Conservation (phyloP, 2,329 filamentous ascomycete genomes). For the Pseudocercospora crystallina region DNA sequence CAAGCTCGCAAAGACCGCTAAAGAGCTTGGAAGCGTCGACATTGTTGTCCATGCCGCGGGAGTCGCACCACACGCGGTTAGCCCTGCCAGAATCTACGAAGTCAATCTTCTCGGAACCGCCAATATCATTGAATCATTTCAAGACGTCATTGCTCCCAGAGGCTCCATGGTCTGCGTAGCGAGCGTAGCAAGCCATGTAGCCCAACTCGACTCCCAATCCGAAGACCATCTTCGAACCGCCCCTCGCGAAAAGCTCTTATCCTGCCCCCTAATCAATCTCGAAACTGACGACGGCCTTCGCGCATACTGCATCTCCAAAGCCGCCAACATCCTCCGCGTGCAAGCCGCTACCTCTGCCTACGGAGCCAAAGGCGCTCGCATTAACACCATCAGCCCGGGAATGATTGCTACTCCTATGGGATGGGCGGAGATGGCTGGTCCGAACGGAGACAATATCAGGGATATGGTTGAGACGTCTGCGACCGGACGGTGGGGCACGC, state of each 20-base stretch:
- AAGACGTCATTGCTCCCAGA: background rate
- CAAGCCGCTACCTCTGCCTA: background rate
- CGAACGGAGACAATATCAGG: constrained; percentile 46
- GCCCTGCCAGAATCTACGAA: constrained; percentile 2
- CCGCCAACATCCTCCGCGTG: constrained; percentile 7
- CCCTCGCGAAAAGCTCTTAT: background rate
- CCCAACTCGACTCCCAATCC: background rate
- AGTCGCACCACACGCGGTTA: background rate
- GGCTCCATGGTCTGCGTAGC: constrained; percentile 4
- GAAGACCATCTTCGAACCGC: constrained; percentile 1
- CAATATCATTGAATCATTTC: constrained; percentile 11
- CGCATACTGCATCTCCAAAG: constrained; percentile 12
- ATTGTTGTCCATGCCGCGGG: background rate
- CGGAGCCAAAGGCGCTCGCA: constrained; percentile 3
- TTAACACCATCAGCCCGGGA: constrained; percentile 11
- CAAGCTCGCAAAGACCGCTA: background rate
- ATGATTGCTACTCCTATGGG: constrained; percentile 9
- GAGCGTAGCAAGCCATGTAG: background rate
- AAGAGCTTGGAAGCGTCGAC: background rate
- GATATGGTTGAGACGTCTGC: constrained; percentile 49
- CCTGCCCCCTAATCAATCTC: background rate
- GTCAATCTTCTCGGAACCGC: constrained; percentile 7
- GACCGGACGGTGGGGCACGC: constrained; percentile 48
- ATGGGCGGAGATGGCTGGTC: background rate
- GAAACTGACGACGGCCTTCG: background rate